Conservation (phyloP, 352 stramenopile genomes). For the Thraustochytrium striatum region DNA sequence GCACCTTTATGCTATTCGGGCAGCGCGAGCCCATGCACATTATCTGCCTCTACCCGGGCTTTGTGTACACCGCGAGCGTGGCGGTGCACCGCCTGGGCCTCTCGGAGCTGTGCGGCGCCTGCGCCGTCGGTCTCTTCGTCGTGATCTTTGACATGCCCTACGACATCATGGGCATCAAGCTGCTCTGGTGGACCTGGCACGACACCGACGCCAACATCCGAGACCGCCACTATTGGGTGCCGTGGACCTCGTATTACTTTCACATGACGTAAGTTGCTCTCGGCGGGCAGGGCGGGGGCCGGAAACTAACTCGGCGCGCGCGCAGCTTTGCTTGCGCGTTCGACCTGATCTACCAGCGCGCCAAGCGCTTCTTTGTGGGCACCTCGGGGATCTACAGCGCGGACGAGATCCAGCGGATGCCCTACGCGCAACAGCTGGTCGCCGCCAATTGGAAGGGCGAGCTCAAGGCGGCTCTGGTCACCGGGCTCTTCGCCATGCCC, state of each 20-base stretch:
- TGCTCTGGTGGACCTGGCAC: slow-evolving; percentile 14
- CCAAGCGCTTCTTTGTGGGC: background rate
- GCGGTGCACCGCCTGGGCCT: background rate
- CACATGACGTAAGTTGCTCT: slow-evolving; percentile 1
- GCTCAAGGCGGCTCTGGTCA: background rate
- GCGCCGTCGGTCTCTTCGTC: slow-evolving; percentile 9
- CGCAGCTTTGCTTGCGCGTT: slow-evolving; percentile 2
- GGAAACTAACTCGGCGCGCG: background rate
- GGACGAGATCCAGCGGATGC: slow-evolving; percentile 8
- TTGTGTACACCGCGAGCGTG: background rate
- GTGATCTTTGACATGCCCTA: background rate
- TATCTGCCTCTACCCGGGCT: background rate
- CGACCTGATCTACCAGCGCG: slow-evolving; percentile 13
- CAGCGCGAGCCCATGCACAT: slow-evolving; percentile 8
- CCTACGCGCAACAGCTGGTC: slow-evolving; percentile 6
- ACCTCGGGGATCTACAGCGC: slow-evolving; percentile 12
- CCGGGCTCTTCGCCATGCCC: slow-evolving; percentile 6
- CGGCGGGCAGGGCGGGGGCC: background rate
- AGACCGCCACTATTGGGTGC: slow-evolving; percentile 5
- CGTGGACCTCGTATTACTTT: slow-evolving; percentile 23
- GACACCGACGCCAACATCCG: slow-evolving; percentile 16
- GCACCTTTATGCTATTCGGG: slow-evolving; percentile 12
- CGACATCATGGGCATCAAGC: background rate
- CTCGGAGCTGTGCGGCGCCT: background rate
- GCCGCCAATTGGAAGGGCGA: background rate